Base-by-base conservation (phyloP, 2,329 filamentous ascomycete species). In the Herpotrichia juniperi region DNA sequence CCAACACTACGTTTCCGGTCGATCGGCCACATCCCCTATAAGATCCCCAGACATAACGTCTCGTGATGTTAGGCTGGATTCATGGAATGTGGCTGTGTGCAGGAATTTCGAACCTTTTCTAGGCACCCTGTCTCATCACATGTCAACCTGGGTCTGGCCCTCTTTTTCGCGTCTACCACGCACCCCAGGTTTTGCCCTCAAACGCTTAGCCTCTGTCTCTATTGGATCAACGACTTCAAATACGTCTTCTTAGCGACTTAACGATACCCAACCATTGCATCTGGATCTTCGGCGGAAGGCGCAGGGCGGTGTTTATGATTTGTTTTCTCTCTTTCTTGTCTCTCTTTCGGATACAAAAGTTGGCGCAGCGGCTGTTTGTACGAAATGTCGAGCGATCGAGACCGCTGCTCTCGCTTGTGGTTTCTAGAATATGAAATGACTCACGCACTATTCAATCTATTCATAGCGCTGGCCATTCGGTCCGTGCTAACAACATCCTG, bases 1-100 rank as follows among this genome's bases (percentile, higher is more conserved):
- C 72, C 11, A 54, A 64, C 10, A 59, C 53, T 9, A 74, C 69
- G 34, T 69, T 73, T 48, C 70, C 70, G 11, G 51, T 58, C 14
- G 64, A 71, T 47, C 61, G 54, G 14, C 45, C 53, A 40, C 66
- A 68, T 60, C 54, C 58, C 54, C 54, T 67, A 50, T 60, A 62
- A 47, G 51, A 59, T 46, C 53, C 42, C 3, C 50, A 58, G 35
- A 50, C 57, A n/a, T 25, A 25, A n/a, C n/a, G n/a, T n/a, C n/a
- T n/a, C n/a, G n/a, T n/a, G n/a, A n/a, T n/a, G n/a, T n/a, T n/a
- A n/a, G n/a, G n/a, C n/a, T n/a, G n/a, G n/a, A n/a, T n/a, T n/a
- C n/a, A n/a, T n/a, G n/a, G n/a, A n/a, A n/a, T n/a, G n/a, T n/a
- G n/a, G n/a, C n/a, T n/a, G n/a, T n/a, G n/a, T n/a, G n/a, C n/a